Evolutionary conservation across 768 basidiomycete genomes (phyloP).

Genomic region (Daedaleopsis sinensis): DNA sequence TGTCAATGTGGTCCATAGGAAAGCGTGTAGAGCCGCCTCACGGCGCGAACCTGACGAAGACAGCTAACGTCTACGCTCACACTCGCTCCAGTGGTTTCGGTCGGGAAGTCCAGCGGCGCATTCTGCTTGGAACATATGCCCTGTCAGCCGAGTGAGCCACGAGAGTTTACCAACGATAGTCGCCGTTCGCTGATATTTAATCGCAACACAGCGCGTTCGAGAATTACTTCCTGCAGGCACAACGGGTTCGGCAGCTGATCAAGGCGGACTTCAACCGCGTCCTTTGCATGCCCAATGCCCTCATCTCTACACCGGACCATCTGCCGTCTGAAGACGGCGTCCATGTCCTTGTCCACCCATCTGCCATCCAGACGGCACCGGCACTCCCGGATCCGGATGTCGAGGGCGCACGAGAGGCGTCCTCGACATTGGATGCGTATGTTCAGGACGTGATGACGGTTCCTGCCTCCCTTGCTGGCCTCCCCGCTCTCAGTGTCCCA

Average conservation of each 20-base stretch:
- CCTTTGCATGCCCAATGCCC: constrained; percentile 61
- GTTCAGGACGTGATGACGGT: constrained; percentile 92
- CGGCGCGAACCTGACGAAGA: constrained; percentile 48
- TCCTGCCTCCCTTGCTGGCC: constrained; percentile 86
- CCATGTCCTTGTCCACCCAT: constrained; percentile 86
- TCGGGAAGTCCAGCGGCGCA: constrained; percentile 80
- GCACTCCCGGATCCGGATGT: constrained; percentile 36
- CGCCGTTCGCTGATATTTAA: not conserved
- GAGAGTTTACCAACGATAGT: not conserved
- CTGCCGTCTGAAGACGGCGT: constrained; percentile 42
- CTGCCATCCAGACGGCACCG: constrained; percentile 86
- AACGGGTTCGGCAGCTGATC: constrained; percentile 73
- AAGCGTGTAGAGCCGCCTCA: constrained; percentile 48
- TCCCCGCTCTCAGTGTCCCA: constrained; percentile 83
- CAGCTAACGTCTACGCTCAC: constrained; percentile 61
- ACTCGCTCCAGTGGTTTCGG: constrained; percentile 79
- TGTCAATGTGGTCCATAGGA: constrained; percentile 41
- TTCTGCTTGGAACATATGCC: constrained; percentile 89
- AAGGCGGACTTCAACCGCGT: constrained; percentile 72
- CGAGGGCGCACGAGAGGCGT: not conserved
- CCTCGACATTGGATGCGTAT: constrained; percentile 58
- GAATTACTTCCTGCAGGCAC: constrained; percentile 95
- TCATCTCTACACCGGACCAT: not conserved
- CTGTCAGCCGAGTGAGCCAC: constrained; percentile 82
- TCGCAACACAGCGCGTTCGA: constrained; percentile 76